A percentile compares a stretch with the other conserved stretches of the same genome.
Conservation (phyloP, 2,329 filamentous ascomycete species). For the Tolypocladium inflatum region DNA sequence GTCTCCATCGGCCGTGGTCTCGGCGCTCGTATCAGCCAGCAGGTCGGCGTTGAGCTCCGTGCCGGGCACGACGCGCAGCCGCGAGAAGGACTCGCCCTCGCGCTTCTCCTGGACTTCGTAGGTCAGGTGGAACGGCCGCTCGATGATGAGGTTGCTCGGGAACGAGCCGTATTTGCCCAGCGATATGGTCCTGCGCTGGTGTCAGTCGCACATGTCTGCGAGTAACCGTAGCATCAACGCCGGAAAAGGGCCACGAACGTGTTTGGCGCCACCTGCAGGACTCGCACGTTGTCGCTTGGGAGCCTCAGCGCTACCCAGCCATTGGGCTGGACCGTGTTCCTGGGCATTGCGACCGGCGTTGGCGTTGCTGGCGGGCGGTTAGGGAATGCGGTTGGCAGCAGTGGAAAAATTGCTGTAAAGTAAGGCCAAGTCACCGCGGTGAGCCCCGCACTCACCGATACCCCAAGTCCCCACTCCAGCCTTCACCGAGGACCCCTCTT, state of each 20-base stretch:
- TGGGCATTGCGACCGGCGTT: slow-evolving; percentile 13
- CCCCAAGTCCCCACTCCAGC: neutral
- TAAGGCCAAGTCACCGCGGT: slow-evolving; percentile 14
- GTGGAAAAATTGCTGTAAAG: slow-evolving; percentile 6
- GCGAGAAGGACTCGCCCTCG: slow-evolving; percentile 53
- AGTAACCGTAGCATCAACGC: neutral
- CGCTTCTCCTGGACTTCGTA: slow-evolving; percentile 75
- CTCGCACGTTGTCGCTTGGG: slow-evolving; percentile 46
- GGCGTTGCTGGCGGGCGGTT: neutral
- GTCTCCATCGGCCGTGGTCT: slow-evolving; percentile 31
- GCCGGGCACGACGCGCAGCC: slow-evolving; percentile 69
- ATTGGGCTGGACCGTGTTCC: slow-evolving; percentile 37
- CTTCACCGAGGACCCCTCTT: slow-evolving; percentile 2
- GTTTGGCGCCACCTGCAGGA: slow-evolving; percentile 50
- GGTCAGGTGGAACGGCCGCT: slow-evolving; percentile 84
- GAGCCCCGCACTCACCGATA: slow-evolving; percentile 16
- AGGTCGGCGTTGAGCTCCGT: slow-evolving; percentile 78
- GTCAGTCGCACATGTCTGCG: slow-evolving; percentile 11
- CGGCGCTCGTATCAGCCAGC: slow-evolving; percentile 36
- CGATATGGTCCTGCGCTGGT: slow-evolving; percentile 59
- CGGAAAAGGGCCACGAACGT: slow-evolving; percentile 33
- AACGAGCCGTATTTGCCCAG: slow-evolving; percentile 91
- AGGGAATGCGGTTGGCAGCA: neutral
- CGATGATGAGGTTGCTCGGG: slow-evolving; percentile 77
- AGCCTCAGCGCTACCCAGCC: slow-evolving; percentile 51